Percentiles rank a stretch among this genome's conserved stretches.
Evolutionary conservation across 441 rosid genomes (phyloP).

Genomic region (Raphanus hybrid): DNA sequence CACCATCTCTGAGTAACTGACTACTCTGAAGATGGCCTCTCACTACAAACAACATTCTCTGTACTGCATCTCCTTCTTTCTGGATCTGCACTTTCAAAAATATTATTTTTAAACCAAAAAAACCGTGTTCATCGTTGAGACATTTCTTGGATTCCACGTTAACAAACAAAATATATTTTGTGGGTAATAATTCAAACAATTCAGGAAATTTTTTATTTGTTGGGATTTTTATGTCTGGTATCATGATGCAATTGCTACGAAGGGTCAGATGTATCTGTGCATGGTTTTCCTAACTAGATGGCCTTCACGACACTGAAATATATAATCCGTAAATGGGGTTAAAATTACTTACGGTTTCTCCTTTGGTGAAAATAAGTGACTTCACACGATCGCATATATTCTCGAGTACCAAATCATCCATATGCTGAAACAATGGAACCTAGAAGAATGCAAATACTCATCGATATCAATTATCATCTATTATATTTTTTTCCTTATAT

Average conservation of each 20-base stretch:
- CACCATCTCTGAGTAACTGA: constrained; percentile 80
- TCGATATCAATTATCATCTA: background rate
- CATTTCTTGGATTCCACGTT: constrained; percentile 22
- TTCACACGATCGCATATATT: constrained; percentile 96
- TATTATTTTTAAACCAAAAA: background rate
- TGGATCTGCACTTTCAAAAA: constrained; percentile 56
- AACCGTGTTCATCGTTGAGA: background rate
- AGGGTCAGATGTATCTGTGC: constrained; percentile 8
- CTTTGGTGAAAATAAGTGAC: constrained; percentile 92
- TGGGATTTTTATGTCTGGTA: background rate
- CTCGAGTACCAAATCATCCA: constrained; percentile 93
- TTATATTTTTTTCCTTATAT: background rate
- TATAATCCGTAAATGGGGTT: background rate
- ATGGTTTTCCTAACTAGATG: background rate
- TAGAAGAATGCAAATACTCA: constrained; percentile 33
- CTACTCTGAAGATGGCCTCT: constrained; percentile 98
- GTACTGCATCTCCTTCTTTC: constrained; percentile 90
- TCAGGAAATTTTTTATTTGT: background rate
- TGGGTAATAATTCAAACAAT: background rate
- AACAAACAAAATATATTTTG: background rate
- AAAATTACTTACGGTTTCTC: constrained; percentile 78
- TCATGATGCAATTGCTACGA: background rate
- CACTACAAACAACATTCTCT: constrained; percentile 90
- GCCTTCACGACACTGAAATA: background rate
- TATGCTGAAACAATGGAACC: constrained; percentile 94